Evolutionary conservation across 768 basidiomycete genomes (phyloP).

Genomic region (Atractiella rhizophila): DNA sequence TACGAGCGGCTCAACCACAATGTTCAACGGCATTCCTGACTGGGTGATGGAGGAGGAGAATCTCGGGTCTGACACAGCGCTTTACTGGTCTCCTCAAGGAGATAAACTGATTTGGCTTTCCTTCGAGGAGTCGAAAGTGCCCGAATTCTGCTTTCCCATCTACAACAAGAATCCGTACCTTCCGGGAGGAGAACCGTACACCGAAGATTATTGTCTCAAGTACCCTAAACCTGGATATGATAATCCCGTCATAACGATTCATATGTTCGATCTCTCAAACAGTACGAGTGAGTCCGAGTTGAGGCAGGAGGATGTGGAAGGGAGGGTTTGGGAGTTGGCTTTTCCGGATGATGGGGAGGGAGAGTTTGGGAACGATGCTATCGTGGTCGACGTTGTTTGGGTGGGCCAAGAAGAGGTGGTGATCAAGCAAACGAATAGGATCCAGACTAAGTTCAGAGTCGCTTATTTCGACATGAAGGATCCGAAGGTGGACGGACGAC

Average conservation of each 20-base stretch:
- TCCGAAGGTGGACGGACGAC: conserved; percentile 10
- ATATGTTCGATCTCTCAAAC: conserved; percentile 47
- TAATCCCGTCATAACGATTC: conserved; percentile 53
- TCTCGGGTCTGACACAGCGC: conserved; percentile 39
- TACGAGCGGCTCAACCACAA: conserved; percentile 45
- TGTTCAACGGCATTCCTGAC: conserved; percentile 85
- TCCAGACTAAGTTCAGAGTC: conserved; percentile 54
- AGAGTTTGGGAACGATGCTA: conserved; percentile 34
- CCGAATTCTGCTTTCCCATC: conserved; percentile 62
- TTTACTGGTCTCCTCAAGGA: conserved; percentile 80
- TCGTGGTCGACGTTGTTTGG: conserved; percentile 70
- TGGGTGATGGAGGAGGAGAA: conserved; percentile 97
- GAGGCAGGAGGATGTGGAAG: too few relatives aligned
- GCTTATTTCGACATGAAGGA: conserved; percentile 40
- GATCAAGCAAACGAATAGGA: conserved; percentile 64
- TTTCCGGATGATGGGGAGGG: too few relatives aligned
- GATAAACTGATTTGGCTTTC: conserved; percentile 48
- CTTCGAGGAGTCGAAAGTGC: conserved; percentile 68
- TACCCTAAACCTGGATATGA: conserved; percentile 73
- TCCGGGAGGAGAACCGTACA: conserved; percentile 11
- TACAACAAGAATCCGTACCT: conserved; percentile 32
- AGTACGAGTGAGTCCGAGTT: conserved; percentile 29
- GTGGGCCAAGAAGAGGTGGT: conserved; percentile 47
- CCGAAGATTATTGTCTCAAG: conserved; percentile 27
- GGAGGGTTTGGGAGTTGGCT: too few relatives aligned